Evolutionary conservation across 495 filamentous ascomycete genomes (phyloP), one percentile per base, ranked within the genome.

Genomic region (Umbilicaria muhlenbergii): DNA sequence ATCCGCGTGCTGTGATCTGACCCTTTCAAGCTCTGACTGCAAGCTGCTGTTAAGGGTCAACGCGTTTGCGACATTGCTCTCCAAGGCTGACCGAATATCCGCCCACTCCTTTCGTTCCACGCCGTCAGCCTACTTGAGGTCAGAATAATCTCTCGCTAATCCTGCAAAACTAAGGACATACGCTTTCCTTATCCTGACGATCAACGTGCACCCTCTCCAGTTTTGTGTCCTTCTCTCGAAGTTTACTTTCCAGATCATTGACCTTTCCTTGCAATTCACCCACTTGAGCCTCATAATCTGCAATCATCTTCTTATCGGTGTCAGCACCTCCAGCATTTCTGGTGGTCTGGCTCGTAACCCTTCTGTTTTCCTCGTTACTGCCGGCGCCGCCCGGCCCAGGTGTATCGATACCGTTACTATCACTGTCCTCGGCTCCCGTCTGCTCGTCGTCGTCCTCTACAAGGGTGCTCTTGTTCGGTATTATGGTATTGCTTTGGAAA

Each of bases 401-500:
- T 31, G 78, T 66, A 61, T 81, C 77, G 48, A 70, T 73, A 21
- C 73, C 71, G 47, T 76, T 69, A 57, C 79, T 73, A 43, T 82
- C 77, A 39, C 69, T 63, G 44, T 81, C 80, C 15, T 77, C 73
- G 12, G 51, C 57, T 1, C 66, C 68, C 39, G 61, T 70, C 43
- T 63, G 66, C 51, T 87, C 81, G 48, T 92, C 88, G 48, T 94
- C 91, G 59, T 98, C 91, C 58, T 98, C 91, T 13, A 96, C 82
- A 81, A 98, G 86, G 0, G 86, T 96, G 51, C 89, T 92, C 62
- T 96, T 98, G 52, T 94, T 96, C 5, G 91, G 92, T 18, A 95
- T 79, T 48, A 96, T 92, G 0, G 84, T 94, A 53, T 91, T 95
- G 55, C 83, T 88, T 60, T 96, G 89, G 50, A 93, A 94, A 34